Conservation (phyloP, 805 yeast species). For the Wickerhamiella azyma region DNA sequence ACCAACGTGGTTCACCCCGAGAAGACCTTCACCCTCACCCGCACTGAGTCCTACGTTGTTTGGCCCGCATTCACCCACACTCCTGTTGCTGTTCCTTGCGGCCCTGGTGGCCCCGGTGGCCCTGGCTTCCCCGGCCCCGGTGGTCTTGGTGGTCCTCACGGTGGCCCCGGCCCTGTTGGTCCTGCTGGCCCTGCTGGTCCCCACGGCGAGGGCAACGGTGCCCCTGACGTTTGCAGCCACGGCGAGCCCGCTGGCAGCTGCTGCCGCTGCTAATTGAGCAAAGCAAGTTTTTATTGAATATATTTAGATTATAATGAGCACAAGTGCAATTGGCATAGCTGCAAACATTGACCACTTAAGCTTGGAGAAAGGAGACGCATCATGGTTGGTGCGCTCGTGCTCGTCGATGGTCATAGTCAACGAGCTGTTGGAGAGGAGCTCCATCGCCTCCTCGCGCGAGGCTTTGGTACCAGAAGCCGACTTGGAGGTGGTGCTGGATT, state of each 20-base stretch:
- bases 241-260: not conserved
- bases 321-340: not conserved
- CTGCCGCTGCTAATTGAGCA: not conserved
- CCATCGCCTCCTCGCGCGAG: not conserved
- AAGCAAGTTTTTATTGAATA: not conserved
- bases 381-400: not conserved
- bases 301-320: not conserved
- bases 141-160: not conserved
- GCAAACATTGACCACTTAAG: not conserved
- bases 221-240: not conserved
- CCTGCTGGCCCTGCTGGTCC: not conserved
- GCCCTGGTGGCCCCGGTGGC: not conserved
- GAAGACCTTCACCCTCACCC: conserved; percentile 9
- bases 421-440: not conserved
- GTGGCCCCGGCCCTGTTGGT: not conserved
- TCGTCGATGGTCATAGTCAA: not conserved
- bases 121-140: not conserved
- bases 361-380: not conserved
- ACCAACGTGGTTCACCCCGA: conserved; percentile 11
- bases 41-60: conserved; percentile 10
- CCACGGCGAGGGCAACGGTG: not conserved
- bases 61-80: conserved; percentile 8
- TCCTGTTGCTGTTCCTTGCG: not conserved
- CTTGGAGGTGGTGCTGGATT: no score
- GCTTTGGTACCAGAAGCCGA: not conserved